A percentile compares a stretch with the other conserved stretches of the same genome.
Conservation (phyloP, 305 asterid genomes). For the Fraxinus sp. region DNA sequence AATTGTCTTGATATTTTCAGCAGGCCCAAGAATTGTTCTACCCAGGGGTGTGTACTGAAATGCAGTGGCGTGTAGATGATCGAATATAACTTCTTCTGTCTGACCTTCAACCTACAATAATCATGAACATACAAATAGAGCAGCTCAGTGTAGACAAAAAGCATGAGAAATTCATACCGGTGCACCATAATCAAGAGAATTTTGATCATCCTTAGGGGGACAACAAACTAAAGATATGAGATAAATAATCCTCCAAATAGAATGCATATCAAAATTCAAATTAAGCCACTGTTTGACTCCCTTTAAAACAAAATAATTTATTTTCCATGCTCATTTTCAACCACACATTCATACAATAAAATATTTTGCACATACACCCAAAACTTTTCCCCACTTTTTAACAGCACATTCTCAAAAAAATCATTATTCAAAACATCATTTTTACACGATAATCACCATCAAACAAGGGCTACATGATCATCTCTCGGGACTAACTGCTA, state of each 20-base stretch:
- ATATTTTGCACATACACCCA: too few relatives aligned
- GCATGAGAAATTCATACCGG: slow-evolving; percentile 5
- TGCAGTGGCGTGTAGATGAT: slow-evolving; percentile 91
- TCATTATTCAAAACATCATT: too few relatives aligned
- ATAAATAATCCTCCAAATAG: not conserved
- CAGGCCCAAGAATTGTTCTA: slow-evolving; percentile 92
- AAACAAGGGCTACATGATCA: not conserved
- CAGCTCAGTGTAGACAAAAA: not conserved
- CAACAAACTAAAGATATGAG: not conserved
- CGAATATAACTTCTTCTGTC: slow-evolving; percentile 86
- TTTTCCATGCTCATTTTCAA: too few relatives aligned
- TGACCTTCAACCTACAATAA: slow-evolving; percentile 73
- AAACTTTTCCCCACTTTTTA: too few relatives aligned
- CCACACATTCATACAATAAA: too few relatives aligned
- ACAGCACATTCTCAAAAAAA: too few relatives aligned
- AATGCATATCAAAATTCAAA: not conserved
- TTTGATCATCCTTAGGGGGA: not conserved
- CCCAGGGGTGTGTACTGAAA: slow-evolving; percentile 88
- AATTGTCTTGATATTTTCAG: slow-evolving; percentile 63
- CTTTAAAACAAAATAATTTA: too few relatives aligned
- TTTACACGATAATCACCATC: too few relatives aligned
- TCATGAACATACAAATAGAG: slow-evolving; percentile 9
- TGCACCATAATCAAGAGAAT: not conserved
- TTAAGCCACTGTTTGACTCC: not conserved
- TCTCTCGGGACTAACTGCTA: not conserved